Percentiles rank a stretch among this genome's conserved stretches.
These are phyloP conservation scores for Arabidopsis hybrid DNA, from an alignment of 441 rosid genomes.

Conservation along the genomic window DNA sequence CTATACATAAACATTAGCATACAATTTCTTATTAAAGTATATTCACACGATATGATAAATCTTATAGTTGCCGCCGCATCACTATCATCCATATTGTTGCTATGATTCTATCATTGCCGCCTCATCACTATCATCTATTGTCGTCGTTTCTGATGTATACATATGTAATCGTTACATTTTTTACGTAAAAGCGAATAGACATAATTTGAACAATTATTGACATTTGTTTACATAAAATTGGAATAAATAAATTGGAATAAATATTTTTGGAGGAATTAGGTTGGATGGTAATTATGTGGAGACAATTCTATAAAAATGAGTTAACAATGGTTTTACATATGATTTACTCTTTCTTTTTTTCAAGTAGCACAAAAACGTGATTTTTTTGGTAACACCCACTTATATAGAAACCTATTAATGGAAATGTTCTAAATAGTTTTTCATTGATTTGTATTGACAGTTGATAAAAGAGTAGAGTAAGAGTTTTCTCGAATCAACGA, in stretches of 20 bases:
- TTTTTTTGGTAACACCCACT: no score
- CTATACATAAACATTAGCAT: background rate
- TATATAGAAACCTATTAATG: no score
- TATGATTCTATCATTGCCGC: slow-evolving; percentile 11
- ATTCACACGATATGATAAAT: background rate
- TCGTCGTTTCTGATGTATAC: background rate
- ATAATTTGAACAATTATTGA: background rate
- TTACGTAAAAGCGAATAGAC: background rate
- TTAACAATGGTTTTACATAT: no score
- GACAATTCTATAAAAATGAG: no score
- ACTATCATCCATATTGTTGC: slow-evolving; percentile 4
- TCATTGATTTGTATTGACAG: background rate
- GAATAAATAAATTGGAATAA: background rate
- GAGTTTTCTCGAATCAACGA: background rate
- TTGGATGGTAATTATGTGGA: background rate
- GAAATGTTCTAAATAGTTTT: background rate
- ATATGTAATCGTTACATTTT: background rate
- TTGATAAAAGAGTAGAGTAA: background rate
- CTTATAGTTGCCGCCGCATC: slow-evolving; percentile 20
- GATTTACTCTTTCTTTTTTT: no score
- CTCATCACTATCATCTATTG: background rate
- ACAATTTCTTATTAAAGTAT: background rate
- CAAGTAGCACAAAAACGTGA: no score
- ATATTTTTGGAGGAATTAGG: background rate
- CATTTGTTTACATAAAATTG: no score